phyloP scores from a whole-genome alignment of 352 stramenopile genomes.

The Pythium scleroteichum region DNA sequence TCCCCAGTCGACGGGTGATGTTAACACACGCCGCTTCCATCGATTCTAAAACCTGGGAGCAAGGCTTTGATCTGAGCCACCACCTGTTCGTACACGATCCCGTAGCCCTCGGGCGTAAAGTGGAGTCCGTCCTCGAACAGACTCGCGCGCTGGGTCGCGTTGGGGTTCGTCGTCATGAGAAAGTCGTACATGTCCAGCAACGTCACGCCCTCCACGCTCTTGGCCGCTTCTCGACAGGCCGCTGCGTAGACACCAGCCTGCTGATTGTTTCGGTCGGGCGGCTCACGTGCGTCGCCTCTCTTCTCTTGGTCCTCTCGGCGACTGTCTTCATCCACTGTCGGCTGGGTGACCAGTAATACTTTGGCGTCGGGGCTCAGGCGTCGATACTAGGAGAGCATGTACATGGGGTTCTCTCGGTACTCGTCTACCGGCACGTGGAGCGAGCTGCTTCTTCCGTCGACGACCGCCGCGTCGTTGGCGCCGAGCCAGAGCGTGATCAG shows the following conservation, averaged over 20 bases:
- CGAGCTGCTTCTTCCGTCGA: constrained; percentile 26
- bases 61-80: background rate
- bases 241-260: constrained; percentile 33
- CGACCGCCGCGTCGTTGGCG: constrained; percentile 57
- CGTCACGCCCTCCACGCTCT: constrained; percentile 5
- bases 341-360: constrained; percentile 49
- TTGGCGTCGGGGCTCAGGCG: constrained; percentile 24
- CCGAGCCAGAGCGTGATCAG: constrained; percentile 55
- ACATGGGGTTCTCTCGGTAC: constrained; percentile 36
- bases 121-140: constrained; percentile 12
- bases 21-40: too few relatives aligned
- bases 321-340: constrained; percentile 38
- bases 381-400: constrained; percentile 27
- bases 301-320: constrained; percentile 10
- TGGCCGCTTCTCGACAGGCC: background rate
- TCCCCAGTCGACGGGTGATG: too few relatives aligned
- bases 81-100: constrained; percentile 5
- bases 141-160: constrained; percentile 3
- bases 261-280: constrained; percentile 41
- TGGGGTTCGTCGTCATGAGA: constrained; percentile 11
- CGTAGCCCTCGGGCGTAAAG: background rate
- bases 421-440: constrained; percentile 49
- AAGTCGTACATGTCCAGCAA: constrained; percentile 15
- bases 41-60: background rate
- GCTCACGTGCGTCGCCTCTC: constrained; percentile 10